phyloP scores from a whole-genome alignment of 176 grass and related monocot genomes.

The Triticum timopheevii region DNA sequence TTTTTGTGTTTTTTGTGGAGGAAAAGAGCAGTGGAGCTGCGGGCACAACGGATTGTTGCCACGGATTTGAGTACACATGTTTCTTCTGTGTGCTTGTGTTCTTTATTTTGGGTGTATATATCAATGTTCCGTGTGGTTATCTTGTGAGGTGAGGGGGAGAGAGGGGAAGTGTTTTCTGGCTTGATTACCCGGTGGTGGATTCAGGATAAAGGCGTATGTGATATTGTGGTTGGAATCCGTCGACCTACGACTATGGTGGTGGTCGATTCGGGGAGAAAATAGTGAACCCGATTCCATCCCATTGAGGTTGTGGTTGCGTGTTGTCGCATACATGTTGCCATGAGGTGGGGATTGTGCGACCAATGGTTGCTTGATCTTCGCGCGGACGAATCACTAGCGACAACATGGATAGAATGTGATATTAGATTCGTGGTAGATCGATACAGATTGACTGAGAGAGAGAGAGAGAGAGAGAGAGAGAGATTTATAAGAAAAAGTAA shows the following conservation, averaged over 20 bases:
- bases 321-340: no score
- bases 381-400: neutral
- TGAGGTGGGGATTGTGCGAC: neutral
- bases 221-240: neutral
- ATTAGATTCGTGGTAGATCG: neutral
- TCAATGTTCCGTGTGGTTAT: neutral
- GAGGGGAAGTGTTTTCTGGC: neutral
- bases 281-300: neutral
- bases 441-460: neutral
- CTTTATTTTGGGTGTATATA: no score
- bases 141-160: neutral
- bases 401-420: neutral
- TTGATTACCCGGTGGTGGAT: neutral
- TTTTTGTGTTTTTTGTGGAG: neutral
- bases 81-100: neutral
- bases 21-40: neutral
- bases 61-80: constrained; percentile 16
- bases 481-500: neutral
- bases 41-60: neutral
- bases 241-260: neutral
- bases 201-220: neutral
- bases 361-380: neutral
- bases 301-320: neutral
- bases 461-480: no score
- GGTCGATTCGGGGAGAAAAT: neutral